Evolutionary conservation across 345 rosid species (phyloP).

Genomic region (Cardamine chenopodiifolia): DNA sequence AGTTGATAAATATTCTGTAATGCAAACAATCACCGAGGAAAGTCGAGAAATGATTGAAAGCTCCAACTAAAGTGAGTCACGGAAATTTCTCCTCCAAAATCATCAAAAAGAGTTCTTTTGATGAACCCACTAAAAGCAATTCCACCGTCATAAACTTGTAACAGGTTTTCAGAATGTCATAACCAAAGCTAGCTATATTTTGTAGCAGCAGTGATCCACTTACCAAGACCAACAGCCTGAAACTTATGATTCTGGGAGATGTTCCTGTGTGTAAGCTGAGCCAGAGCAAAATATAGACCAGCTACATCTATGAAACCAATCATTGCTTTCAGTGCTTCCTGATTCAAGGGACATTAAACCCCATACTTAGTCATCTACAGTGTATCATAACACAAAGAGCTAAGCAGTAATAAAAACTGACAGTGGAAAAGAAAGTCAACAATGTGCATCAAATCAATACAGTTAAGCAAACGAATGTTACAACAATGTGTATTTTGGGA

Average conservation of each 20-base stretch:
- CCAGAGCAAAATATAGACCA: slow-evolving; percentile 88
- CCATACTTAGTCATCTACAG: slow-evolving; percentile 15
- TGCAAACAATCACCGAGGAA: background rate
- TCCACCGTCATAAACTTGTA: background rate
- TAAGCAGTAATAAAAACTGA: background rate
- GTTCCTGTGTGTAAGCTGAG: slow-evolving; percentile 92
- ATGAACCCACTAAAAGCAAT: too few species aligned
- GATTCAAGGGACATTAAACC: slow-evolving; percentile 24
- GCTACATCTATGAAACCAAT: slow-evolving; percentile 97
- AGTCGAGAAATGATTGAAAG: background rate
- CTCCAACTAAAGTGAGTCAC: too few species aligned
- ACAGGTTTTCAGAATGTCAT: background rate
- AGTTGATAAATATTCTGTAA: background rate
- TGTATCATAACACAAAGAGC: background rate
- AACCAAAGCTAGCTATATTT: background rate
- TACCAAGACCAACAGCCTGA: slow-evolving; percentile 98
- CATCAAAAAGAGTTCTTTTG: too few species aligned
- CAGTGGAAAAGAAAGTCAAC: background rate
- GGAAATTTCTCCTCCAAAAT: background rate
- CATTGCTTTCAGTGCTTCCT: slow-evolving; percentile 92
- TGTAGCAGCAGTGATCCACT: slow-evolving; percentile 28
- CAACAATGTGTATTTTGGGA: too few species aligned
- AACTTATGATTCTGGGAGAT: slow-evolving; percentile 96
- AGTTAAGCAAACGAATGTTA: background rate
- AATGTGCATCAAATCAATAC: slow-evolving; percentile 8